Evolutionary conservation across 768 basidiomycete species (phyloP).

Genomic region (Termitomyces sp.): DNA sequence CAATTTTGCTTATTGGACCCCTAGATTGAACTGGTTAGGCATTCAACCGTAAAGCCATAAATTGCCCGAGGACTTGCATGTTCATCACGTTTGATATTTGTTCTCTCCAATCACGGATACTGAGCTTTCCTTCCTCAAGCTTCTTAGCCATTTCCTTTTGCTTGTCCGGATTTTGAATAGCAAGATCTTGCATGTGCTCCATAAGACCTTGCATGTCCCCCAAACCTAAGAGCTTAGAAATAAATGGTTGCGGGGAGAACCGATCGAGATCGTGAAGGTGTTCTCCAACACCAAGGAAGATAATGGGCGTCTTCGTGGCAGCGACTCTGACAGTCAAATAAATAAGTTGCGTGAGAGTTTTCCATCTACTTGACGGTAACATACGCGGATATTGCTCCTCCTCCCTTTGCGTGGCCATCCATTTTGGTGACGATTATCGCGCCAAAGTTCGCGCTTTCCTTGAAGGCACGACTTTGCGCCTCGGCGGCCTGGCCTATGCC

Average conservation of each 20-base stretch:
- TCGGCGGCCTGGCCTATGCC: conserved; percentile 90
- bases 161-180: conserved; percentile 89
- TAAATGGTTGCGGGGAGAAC: conserved; percentile 94
- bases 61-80: conserved; percentile 60
- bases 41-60: conserved; percentile 5
- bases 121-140: conserved; percentile 94
- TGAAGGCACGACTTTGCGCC: conserved; percentile 93
- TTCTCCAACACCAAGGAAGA: conserved; percentile 97
- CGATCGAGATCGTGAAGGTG: conserved; percentile 96
- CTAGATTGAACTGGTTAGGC: conserved; percentile 31
- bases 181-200: conserved; percentile 98
- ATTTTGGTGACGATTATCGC: conserved; percentile 99
- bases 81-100: conserved; percentile 98
- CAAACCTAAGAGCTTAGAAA: conserved; percentile 91
- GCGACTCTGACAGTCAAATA: conserved; percentile 63
- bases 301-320: conserved; percentile 97
- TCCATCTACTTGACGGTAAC: conserved; percentile 23
- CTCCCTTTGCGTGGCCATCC: conserved; percentile 98
- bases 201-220: conserved; percentile 96
- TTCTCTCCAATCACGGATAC: conserved; percentile 96
- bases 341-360: not conserved
- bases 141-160: conserved; percentile 99
- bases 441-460: conserved; percentile 95
- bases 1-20: conserved; percentile 98
- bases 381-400: conserved; percentile 98